phyloP scores from a whole-genome alignment of 1,284 basidiomycete species.

The Cronartium ribicola region DNA sequence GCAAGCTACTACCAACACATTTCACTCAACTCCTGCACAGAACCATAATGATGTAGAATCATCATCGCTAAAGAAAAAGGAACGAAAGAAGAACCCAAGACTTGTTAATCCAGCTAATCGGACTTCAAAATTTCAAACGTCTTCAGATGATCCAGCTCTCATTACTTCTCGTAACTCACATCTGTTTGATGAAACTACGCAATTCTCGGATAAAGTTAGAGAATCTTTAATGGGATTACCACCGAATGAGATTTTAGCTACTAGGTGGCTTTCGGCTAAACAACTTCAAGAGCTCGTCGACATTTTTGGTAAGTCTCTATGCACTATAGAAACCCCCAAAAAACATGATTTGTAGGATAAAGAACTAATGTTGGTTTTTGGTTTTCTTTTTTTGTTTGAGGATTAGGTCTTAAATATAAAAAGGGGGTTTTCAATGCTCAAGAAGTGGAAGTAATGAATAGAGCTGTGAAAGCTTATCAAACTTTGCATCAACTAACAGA shows the following conservation, averaged over 20 bases:
- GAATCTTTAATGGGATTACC: neutral
- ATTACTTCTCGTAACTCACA: neutral
- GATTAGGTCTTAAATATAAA: constrained; percentile 69
- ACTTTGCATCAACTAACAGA: constrained; percentile 56
- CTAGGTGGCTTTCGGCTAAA: neutral
- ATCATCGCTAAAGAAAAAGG: neutral
- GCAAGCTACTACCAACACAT: no score
- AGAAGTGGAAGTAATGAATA: constrained; percentile 64
- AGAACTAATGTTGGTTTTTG: constrained; percentile 6
- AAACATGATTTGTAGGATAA: neutral
- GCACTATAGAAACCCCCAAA: neutral
- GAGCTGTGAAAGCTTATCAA: constrained; percentile 64
- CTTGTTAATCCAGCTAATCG: neutral
- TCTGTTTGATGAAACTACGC: neutral
- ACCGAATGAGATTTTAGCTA: neutral
- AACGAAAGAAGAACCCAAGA: neutral
- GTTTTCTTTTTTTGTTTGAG: constrained; percentile 14
- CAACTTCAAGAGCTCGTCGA: constrained; percentile 7
- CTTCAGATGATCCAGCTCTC: neutral
- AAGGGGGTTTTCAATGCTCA: constrained; percentile 74
- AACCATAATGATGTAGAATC: no score
- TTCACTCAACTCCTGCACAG: no score
- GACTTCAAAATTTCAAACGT: neutral
- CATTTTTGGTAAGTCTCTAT: constrained; percentile 5
- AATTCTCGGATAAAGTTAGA: neutral